Percentiles rank a stretch among this genome's conserved stretches.
These are phyloP conservation scores for Alternaria gaisen DNA, from an alignment of 2,329 filamentous ascomycete species.

Conservation along the genomic window DNA sequence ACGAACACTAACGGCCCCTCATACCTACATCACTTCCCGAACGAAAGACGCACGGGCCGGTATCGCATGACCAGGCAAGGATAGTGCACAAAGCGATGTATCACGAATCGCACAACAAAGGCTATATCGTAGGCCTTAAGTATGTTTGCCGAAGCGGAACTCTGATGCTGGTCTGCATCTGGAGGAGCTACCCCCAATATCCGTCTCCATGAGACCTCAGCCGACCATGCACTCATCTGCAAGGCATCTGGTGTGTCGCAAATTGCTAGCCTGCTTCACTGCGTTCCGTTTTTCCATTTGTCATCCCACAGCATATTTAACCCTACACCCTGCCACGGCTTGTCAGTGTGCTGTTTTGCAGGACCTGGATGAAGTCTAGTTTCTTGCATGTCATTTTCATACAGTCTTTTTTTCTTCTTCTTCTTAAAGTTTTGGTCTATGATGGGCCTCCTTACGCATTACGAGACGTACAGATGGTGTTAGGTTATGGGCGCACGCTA, in stretches of 20 bases:
- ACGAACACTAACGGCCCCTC: slow-evolving; percentile 17
- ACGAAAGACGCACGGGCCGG: slow-evolving; percentile 37
- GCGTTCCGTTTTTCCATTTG: slow-evolving; percentile 7
- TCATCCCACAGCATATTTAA: slow-evolving; percentile 38
- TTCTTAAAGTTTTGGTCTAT: slow-evolving; percentile 12
- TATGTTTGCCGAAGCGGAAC: slow-evolving; percentile 27
- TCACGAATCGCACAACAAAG: slow-evolving; percentile 23
- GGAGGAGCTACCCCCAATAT: slow-evolving; percentile 24
- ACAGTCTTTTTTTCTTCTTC: slow-evolving; percentile 3
- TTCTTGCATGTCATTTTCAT: slow-evolving; percentile 19
- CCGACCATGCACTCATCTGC: slow-evolving; percentile 4
- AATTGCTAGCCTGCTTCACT: slow-evolving; percentile 13
- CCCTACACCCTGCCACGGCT: slow-evolving; percentile 32
- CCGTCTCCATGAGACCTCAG: slow-evolving; percentile 11
- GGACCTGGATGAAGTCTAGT: slow-evolving; percentile 38
- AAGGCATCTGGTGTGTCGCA: slow-evolving; percentile 3
- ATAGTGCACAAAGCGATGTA: slow-evolving; percentile 20
- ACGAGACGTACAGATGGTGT: slow-evolving; percentile 34
- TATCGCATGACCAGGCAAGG: slow-evolving; percentile 26
- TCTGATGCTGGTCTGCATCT: slow-evolving; percentile 30
- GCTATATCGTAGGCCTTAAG: slow-evolving; percentile 24
- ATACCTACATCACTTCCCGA: slow-evolving; percentile 11
- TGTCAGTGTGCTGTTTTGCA: slow-evolving; percentile 33
- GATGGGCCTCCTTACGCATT: slow-evolving; percentile 23
- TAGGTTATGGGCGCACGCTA: slow-evolving; percentile 21